A percentile compares a stretch with the other conserved stretches of the same genome.
These are phyloP conservation scores for Penicillium digitatum DNA, from an alignment of 2,329 filamentous ascomycete genomes.

Conservation along the genomic window DNA sequence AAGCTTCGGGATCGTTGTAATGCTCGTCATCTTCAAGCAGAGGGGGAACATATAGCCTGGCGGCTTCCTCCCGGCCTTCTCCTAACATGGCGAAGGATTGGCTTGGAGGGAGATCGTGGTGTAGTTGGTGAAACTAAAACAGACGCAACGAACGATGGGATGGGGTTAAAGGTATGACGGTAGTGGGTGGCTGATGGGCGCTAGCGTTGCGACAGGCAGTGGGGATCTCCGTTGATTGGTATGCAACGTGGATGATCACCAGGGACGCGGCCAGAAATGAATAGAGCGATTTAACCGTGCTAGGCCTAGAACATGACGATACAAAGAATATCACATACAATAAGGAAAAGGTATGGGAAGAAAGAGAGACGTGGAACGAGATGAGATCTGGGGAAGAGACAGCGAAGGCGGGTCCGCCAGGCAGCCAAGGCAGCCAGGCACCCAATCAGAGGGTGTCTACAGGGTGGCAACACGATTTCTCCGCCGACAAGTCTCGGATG, in stretches of 20 bases:
- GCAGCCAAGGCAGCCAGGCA: constrained; percentile 9
- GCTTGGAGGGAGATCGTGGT: neutral
- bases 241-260: constrained; percentile 15
- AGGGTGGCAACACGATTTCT: constrained; percentile 1
- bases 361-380: neutral
- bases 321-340: neutral
- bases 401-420: constrained; percentile 2
- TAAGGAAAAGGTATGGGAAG: neutral
- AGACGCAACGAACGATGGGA: constrained; percentile 15
- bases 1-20: constrained; percentile 32
- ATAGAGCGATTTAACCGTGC: neutral
- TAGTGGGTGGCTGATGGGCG: constrained; percentile 14
- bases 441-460: constrained; percentile 7
- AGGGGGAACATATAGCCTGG: constrained; percentile 33
- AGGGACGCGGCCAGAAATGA: constrained; percentile 3
- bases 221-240: constrained; percentile 21
- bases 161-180: constrained; percentile 13
- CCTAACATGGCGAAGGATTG: constrained; percentile 26
- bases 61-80: constrained; percentile 31
- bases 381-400: constrained; percentile 8
- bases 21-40: constrained; percentile 36
- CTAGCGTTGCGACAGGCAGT: constrained; percentile 14
- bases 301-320: neutral
- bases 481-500: neutral
- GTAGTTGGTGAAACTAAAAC: neutral